These are phyloP conservation scores for Globisporangium middletonii DNA, from an alignment of 352 stramenopile genomes.

Conservation along the genomic window DNA sequence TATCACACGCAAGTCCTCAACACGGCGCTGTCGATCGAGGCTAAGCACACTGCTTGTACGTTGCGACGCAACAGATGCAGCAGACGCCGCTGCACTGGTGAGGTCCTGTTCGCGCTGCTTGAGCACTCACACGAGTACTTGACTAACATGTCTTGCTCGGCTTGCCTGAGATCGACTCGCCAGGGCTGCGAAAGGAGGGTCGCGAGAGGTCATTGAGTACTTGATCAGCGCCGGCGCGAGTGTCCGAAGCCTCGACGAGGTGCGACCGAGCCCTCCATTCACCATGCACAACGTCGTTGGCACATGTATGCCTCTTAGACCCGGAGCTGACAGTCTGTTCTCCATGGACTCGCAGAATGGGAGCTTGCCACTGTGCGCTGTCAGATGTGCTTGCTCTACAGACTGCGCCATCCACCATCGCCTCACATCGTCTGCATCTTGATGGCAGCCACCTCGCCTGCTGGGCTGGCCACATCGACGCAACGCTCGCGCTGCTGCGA, in stretches of 20 bases:
- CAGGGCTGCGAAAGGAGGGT: slow-evolving; percentile 68
- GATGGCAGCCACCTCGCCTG: slow-evolving; percentile 49
- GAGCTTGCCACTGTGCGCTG: slow-evolving; percentile 53
- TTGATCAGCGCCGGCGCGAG: slow-evolving; percentile 43
- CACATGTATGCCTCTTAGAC: neutral
- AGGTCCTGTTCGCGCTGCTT: neutral
- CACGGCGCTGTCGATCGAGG: neutral
- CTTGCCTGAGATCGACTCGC: neutral
- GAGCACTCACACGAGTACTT: neutral
- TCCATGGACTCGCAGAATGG: slow-evolving; percentile 31
- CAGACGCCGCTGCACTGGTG: slow-evolving; percentile 72
- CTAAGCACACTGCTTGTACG: neutral
- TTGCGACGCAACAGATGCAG: slow-evolving; percentile 26
- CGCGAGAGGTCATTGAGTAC: slow-evolving; percentile 40
- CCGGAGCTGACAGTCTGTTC: neutral
- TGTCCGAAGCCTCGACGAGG: slow-evolving; percentile 46
- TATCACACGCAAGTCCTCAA: neutral
- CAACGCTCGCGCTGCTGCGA: slow-evolving; percentile 39
- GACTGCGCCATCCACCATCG: neutral
- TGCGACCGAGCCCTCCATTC: slow-evolving; percentile 4
- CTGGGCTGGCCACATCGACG: slow-evolving; percentile 59
- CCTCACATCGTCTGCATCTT: neutral
- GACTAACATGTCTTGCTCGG: neutral
- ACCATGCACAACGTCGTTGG: neutral
- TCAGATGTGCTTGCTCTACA: neutral